These are phyloP conservation scores for Fusarium annulatum DNA, from an alignment of 2,329 filamentous ascomycete genomes.

Conservation along the genomic window DNA sequence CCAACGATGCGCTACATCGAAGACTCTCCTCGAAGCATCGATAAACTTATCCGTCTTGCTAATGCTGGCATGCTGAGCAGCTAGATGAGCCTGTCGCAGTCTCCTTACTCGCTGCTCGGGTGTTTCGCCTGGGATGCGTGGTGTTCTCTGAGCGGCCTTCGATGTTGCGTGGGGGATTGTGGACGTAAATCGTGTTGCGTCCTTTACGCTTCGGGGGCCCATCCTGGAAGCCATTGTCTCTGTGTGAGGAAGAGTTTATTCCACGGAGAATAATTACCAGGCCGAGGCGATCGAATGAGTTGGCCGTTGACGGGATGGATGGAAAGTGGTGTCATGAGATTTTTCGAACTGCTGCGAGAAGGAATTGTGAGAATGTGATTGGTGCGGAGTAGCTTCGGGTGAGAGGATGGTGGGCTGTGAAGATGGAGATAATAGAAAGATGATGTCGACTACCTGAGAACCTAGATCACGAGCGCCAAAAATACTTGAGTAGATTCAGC, in stretches of 20 bases:
- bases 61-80: slow-evolving; percentile 69
- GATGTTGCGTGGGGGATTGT: slow-evolving; percentile 72
- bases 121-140: slow-evolving; percentile 64
- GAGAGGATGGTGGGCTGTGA: slow-evolving; percentile 33
- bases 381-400: slow-evolving; percentile 52
- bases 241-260: not conserved
- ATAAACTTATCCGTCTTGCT: slow-evolving; percentile 64
- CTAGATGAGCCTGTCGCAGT: slow-evolving; percentile 73
- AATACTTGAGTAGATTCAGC: not conserved
- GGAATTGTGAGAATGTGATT: slow-evolving; percentile 50
- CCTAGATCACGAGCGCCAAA: not conserved
- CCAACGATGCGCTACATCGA: slow-evolving; percentile 67
- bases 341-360: slow-evolving; percentile 46
- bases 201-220: slow-evolving; percentile 75
- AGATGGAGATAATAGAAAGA: not conserved
- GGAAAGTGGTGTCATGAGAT: slow-evolving; percentile 52
- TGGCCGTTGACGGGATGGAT: slow-evolving; percentile 37
- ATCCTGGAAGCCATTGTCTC: slow-evolving; percentile 56
- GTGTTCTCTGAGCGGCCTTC: slow-evolving; percentile 58
- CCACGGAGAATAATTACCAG: not conserved
- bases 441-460: slow-evolving; percentile 1
- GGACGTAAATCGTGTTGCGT: slow-evolving; percentile 77
- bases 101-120: slow-evolving; percentile 76
- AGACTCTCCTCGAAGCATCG: slow-evolving; percentile 59
- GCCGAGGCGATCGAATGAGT: not conserved